Base-by-base conservation (phyloP, 192 early-diverging fungal species). In the Entomortierella chlamydospora region DNA sequence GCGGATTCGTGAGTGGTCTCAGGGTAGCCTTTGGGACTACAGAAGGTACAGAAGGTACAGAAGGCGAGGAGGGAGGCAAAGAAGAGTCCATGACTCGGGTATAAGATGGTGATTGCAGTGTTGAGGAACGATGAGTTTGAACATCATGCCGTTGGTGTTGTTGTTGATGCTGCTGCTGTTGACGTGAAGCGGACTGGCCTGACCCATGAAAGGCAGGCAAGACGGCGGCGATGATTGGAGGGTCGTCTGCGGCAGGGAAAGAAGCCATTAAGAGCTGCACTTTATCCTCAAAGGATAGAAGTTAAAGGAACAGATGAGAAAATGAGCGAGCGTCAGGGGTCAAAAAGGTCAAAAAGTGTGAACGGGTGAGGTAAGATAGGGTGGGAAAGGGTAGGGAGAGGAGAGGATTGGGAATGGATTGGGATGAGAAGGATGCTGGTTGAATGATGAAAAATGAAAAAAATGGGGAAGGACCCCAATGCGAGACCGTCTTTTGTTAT, bases 11-110 rank as follows among this genome's bases (percentile, higher is more conserved):
- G 17, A 26, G 1, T 6, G 34, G 41, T 18, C 52, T 67, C 7
- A n/a, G 12, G 22, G 3, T 42, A 13, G n/a, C 18, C 31, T 57
- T 64, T 42, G 55, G 39, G 57, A 30, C 53, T n/a, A 39, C 60
- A 39, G 70, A 54, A n/a, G 52, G 61, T 49, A n/a, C n/a, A n/a
- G n/a, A n/a, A n/a, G n/a, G n/a, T n/a, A n/a, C n/a, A n/a, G n/a
- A n/a, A n/a, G n/a, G n/a, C n/a, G 52, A 57, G 8, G 54, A 39
- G 15, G 52, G 30, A 0, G 41, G 54, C 20, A 72, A 33, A 22
- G 31, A 23, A 45, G 69, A 55, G 41, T 72, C 61, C 29, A 23
- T 57, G 30, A 58, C 33, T 56, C 70, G 61, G 70, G 70, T 72
- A 72, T 72, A 72, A 54, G 61, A 13, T 26, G 49, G 20, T 29